phyloP scores from a whole-genome alignment of 768 basidiomycete genomes.

The Lactifluus pinguis region DNA sequence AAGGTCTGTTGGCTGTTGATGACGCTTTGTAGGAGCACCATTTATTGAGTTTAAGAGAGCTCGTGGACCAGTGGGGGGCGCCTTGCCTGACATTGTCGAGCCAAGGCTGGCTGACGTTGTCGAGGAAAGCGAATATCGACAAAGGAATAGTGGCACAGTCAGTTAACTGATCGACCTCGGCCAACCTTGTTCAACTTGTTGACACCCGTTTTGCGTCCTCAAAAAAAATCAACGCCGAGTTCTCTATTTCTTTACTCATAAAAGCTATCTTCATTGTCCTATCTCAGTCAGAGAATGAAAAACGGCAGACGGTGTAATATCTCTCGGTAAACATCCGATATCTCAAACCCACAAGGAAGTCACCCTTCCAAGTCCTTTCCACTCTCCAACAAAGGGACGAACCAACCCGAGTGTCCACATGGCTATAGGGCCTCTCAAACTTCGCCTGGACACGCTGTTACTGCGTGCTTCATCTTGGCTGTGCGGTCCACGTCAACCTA shows the following conservation, averaged over 20 bases:
- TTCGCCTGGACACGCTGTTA: neutral
- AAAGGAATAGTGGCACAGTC: neutral
- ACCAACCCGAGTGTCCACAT: neutral
- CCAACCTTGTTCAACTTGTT: slow-evolving; percentile 3
- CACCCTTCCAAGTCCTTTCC: neutral
- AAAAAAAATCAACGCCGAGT: neutral
- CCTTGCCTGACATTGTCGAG: slow-evolving; percentile 62
- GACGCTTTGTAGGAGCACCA: slow-evolving; percentile 21
- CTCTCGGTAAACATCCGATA: neutral
- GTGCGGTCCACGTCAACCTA: neutral
- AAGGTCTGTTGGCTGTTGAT: slow-evolving; percentile 13
- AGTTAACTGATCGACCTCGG: slow-evolving; percentile 2
- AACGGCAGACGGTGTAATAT: neutral
- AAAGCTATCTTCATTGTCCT: no score
- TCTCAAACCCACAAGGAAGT: neutral
- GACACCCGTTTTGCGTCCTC: slow-evolving; percentile 15
- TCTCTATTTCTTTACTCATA: no score
- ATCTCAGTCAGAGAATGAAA: no score
- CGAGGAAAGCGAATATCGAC: slow-evolving; percentile 11
- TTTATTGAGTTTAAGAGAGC: slow-evolving; percentile 48
- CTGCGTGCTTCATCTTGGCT: slow-evolving; percentile 1
- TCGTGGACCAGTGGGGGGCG: slow-evolving; percentile 65
- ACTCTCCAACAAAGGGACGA: no score
- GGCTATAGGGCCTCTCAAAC: neutral
- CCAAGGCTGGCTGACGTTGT: slow-evolving; percentile 17